A percentile compares a stretch with the other conserved stretches of the same genome.
Conservation (phyloP, 805 yeast species). For the Spathaspora arborariae region DNA sequence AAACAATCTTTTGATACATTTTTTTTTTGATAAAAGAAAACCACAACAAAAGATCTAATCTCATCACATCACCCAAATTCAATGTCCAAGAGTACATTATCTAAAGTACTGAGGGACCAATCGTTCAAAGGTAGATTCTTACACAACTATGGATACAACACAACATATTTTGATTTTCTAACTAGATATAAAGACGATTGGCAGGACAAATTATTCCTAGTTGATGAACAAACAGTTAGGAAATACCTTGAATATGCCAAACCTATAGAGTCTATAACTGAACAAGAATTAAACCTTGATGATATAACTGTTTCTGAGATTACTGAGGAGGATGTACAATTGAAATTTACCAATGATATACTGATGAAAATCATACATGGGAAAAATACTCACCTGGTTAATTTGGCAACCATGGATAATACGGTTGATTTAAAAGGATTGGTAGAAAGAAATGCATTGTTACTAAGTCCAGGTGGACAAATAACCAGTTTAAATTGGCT, state of each 20-base stretch:
- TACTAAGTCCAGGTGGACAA: conserved; percentile 48
- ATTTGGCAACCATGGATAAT: conserved; percentile 2
- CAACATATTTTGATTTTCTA: conserved; percentile 36
- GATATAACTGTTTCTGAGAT: conserved; percentile 7
- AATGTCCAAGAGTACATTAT: background rate
- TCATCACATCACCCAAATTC: background rate
- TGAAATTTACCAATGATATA: conserved; percentile 4
- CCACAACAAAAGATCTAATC: background rate
- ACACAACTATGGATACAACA: conserved; percentile 48
- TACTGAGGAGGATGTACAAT: conserved; percentile 3
- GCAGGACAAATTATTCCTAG: conserved; percentile 44
- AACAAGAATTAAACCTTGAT: conserved; percentile 11
- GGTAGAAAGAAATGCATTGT: conserved; percentile 5
- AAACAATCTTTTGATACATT: background rate
- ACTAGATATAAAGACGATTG: conserved; percentile 46
- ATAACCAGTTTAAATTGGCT: conserved; percentile 56
- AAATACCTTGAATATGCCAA: conserved; percentile 5
- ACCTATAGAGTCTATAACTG: background rate
- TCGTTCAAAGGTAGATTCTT: conserved; percentile 30
- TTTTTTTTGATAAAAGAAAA: background rate
- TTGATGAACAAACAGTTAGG: conserved; percentile 26
- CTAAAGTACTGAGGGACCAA: conserved; percentile 17
- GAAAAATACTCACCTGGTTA: background rate
- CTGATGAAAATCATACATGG: background rate
- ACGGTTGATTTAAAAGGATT: background rate